Evolutionary conservation across 1,284 basidiomycete species (phyloP).

Genomic region (Earliella scabrosa): DNA sequence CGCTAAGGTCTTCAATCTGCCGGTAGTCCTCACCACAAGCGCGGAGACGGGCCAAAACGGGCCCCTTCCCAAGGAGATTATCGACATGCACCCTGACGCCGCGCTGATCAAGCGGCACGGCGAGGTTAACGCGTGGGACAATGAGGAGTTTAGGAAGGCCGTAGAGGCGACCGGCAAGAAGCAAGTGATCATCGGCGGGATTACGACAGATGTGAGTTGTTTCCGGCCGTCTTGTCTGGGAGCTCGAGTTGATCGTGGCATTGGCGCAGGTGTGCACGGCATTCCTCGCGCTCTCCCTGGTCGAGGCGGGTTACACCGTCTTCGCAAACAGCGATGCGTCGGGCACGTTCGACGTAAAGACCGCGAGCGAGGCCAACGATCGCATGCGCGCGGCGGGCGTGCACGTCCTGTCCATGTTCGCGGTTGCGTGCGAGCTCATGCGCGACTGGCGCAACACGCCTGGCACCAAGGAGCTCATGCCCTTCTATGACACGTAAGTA

Average conservation of each 20-base stretch:
- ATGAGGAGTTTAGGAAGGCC: conserved; percentile 47
- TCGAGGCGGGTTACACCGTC: conserved; percentile 48
- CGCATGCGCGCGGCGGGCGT: conserved; percentile 50
- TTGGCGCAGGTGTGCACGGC: conserved; percentile 54
- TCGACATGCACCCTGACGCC: conserved; percentile 47
- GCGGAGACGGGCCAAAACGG: conserved; percentile 52
- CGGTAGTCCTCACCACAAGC: conserved; percentile 48
- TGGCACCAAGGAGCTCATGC: conserved; percentile 41
- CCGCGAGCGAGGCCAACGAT: conserved; percentile 47
- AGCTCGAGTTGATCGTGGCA: too few relatives aligned
- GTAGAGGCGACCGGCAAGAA: conserved; percentile 51
- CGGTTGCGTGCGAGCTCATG: conserved; percentile 48
- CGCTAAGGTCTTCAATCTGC: conserved; percentile 47
- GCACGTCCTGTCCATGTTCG: conserved; percentile 47
- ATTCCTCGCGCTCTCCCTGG: conserved; percentile 49
- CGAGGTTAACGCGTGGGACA: conserved; percentile 55
- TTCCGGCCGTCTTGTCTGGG: too few relatives aligned
- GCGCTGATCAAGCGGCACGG: conserved; percentile 48
- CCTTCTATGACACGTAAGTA: conserved; percentile 47
- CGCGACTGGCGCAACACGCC: conserved; percentile 51
- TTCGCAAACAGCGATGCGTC: conserved; percentile 50
- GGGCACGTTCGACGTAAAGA: conserved; percentile 44
- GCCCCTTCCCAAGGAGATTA: conserved; percentile 46
- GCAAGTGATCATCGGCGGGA: conserved; percentile 50
- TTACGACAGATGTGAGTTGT: conserved; percentile 51